phyloP scores from a whole-genome alignment of 2,329 filamentous ascomycete genomes.

The Alternaria longipes region DNA sequence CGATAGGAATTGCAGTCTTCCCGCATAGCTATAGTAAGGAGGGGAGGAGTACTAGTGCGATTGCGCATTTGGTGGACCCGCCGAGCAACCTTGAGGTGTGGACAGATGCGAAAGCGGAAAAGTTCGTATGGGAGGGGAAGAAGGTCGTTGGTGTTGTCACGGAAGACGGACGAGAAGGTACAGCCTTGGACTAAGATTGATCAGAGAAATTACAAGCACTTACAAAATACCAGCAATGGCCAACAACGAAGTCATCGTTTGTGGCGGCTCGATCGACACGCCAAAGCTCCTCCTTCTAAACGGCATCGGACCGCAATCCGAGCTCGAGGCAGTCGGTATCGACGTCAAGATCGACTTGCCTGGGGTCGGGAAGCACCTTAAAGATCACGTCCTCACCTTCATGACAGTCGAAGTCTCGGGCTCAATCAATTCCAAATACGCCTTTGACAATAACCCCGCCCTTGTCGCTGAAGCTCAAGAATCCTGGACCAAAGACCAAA shows the following conservation, averaged over 20 bases:
- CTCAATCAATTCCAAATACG: constrained; percentile 51
- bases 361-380: constrained; percentile 57
- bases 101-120: constrained; percentile 58
- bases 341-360: constrained; percentile 52
- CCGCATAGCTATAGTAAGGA: constrained; percentile 50
- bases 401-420: constrained; percentile 58
- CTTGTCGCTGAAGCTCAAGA: constrained; percentile 55
- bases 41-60: constrained; percentile 47
- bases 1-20: constrained; percentile 41
- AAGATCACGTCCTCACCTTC: constrained; percentile 57
- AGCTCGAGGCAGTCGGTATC: constrained; percentile 56
- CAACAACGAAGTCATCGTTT: constrained; percentile 48
- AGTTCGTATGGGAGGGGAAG: constrained; percentile 38
- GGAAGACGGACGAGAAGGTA: constrained; percentile 44
- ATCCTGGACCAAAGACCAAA: constrained; percentile 54
- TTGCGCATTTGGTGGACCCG: constrained; percentile 48
- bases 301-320: constrained; percentile 57
- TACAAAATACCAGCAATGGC: constrained; percentile 25
- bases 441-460: constrained; percentile 44
- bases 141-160: constrained; percentile 42
- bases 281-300: constrained; percentile 58
- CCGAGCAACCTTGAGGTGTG: constrained; percentile 64
- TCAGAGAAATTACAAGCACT: neutral
- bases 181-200: constrained; percentile 8
- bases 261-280: constrained; percentile 46